Percentiles rank a stretch among this genome's conserved stretches.
These are phyloP conservation scores for Leccinum disarticulatum DNA, from an alignment of 768 basidiomycete genomes.

Conservation along the genomic window DNA sequence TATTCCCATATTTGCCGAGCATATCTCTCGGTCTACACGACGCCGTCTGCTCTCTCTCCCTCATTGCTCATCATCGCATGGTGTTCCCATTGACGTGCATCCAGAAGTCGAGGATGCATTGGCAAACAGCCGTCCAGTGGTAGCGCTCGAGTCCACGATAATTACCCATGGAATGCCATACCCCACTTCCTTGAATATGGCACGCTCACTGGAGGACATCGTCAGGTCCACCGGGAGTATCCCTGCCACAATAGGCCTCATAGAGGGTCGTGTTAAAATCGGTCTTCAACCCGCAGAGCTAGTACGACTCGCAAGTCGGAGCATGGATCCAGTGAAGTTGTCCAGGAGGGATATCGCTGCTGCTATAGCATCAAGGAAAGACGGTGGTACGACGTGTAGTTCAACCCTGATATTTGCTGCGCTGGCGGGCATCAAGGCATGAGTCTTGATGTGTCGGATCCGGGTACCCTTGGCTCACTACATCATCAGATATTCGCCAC, in stretches of 20 bases:
- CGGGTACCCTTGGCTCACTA: constrained; percentile 9
- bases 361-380: constrained; percentile 60
- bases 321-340: constrained; percentile 54
- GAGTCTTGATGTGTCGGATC: not conserved
- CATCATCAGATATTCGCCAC: constrained; percentile 76
- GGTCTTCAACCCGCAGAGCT: constrained; percentile 70
- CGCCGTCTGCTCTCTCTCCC: constrained; percentile 5
- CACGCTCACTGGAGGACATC: constrained; percentile 67
- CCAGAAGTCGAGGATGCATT: constrained; percentile 87
- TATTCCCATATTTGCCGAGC: constrained; percentile 1
- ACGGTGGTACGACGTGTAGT: constrained; percentile 84
- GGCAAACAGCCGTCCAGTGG: constrained; percentile 60
- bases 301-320: constrained; percentile 60
- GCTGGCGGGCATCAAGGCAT: constrained; percentile 82
- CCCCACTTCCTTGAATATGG: constrained; percentile 72
- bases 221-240: constrained; percentile 74
- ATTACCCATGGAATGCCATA: constrained; percentile 92
- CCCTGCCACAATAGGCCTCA: constrained; percentile 88
- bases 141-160: constrained; percentile 90
- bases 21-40: constrained; percentile 5
- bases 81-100: constrained; percentile 60
- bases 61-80: constrained; percentile 4
- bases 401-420: constrained; percentile 74
- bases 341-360: constrained; percentile 81
- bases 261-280: constrained; percentile 83